Evolutionary conservation across 2,329 filamentous ascomycete species (phyloP), one percentile per base, ranked within the genome.

Genomic region (Colletotrichum lini): DNA sequence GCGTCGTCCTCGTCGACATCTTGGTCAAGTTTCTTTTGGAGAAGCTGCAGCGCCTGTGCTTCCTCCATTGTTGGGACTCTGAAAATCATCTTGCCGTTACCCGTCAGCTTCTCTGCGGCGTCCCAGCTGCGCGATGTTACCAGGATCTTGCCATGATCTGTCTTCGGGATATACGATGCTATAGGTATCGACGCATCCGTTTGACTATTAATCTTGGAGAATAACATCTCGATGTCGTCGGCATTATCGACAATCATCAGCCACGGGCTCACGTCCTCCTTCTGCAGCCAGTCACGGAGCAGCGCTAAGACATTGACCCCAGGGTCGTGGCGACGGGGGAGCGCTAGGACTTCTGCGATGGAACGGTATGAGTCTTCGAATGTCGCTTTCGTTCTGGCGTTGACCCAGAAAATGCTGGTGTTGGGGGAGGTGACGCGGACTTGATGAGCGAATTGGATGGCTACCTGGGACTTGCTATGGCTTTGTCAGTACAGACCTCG

Each of bases 11-110:
- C 9, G 0, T 67, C 45, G 0, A 74, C 47, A 1, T 73, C 60
- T 21, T 70, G 59, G 0, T 71, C 73, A 0, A 81, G 56, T 0
- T 71, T 75, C 4, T 63, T 67, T 0, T 65, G 63, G 0, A 83
- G 74, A 0, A 83, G 75, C 38, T 77, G 66, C 3, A 49, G 2
- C 0, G 78, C 73, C 57, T 82, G 78, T 0, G 65, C 4, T 0
- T 78, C 72, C 0, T 74, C 66, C 80, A 80, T 82, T 57, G 35
- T 58, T 3, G 13, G 38, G 15, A 68, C 66, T 40, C 16, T 47
- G 16, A 54, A 4, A 10, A 52, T 65, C 47, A 57, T 66, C 52
- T 65, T 61, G 23, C 56, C 60, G 30, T 23, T 59, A 50, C 73
- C 73, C 15, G 54, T 69, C 2, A 75, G 26, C 61, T 47, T 73